Base-by-base conservation (phyloP, 2,329 filamentous ascomycete genomes). In the Tolypocladium inflatum region DNA sequence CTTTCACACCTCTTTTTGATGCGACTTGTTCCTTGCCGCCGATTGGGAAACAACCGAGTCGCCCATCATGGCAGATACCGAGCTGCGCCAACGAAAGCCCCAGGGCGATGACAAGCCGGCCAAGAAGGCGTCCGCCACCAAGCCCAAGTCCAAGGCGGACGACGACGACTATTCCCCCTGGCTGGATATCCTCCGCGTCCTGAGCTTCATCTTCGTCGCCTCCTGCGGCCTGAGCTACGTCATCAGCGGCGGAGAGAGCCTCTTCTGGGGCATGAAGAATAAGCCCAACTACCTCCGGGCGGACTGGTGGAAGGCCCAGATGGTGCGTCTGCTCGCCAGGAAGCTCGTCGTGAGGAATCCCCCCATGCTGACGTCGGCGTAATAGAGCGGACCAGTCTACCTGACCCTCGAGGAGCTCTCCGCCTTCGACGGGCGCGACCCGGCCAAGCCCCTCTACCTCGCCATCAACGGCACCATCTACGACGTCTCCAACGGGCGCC, bases 401-500 rank as follows among this genome's bases (percentile, higher is more conserved):
- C 80, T 97, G 43, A 96, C 91, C 1, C 87, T 89, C 58, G 77
- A 79, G 23, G 80, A 97, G 71, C 86, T 99, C 54, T 72, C 81
- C 52, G 71, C 77, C 55, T 95, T 89, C 79, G 87, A 96, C 74
- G 95, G 94, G 75, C 81, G 77, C 59, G 86, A 96, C 73, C 77
- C 85, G 11, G 71, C 74, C 9, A 85, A 88, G 60, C 94, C 94
- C 8, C 84, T 97, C 71, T 96, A 96, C 77, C 82, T 99, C 58
- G 91, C 91, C 62, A 85, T 99, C 67, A 93, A 94, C 76, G 87
- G 89, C 68, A 89, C 85, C 59, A 89, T 95, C 74, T 94, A 88
- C 80, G 90, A 95, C 73, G 90, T 95, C 45, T 83, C 83, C n/a
- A 74, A 80, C 37, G 86, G 85, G 57, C 79, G 83, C 65, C 73